These are phyloP conservation scores for Pythium dissotocum DNA, from an alignment of 352 stramenopile species.

Conservation along the genomic window DNA sequence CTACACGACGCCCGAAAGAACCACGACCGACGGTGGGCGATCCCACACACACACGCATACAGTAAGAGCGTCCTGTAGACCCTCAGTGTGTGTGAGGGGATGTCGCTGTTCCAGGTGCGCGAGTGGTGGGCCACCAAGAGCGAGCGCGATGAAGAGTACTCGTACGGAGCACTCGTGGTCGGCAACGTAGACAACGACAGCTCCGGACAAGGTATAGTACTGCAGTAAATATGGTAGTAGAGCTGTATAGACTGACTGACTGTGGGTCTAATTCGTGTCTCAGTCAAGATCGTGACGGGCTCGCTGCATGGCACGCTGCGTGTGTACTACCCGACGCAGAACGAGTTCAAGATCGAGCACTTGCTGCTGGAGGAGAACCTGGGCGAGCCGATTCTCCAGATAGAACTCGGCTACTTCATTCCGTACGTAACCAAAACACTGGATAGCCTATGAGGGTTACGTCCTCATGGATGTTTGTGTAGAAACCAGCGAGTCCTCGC, in stretches of 20 bases:
- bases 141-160: constrained; percentile 80
- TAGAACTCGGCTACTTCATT: constrained; percentile 84
- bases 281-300: constrained; percentile 89
- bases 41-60: background rate
- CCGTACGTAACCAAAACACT: constrained; percentile 44
- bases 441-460: background rate
- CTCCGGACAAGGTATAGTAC: constrained; percentile 40
- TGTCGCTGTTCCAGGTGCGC: constrained; percentile 91
- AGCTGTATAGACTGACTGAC: background rate
- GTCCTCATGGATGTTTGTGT: background rate
- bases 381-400: constrained; percentile 82
- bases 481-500: constrained; percentile 62
- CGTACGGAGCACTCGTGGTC: constrained; percentile 65
- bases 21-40: background rate
- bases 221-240: background rate
- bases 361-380: constrained; percentile 88
- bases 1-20: constrained; percentile 7
- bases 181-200: constrained; percentile 89
- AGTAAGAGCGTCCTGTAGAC: background rate
- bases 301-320: constrained; percentile 85
- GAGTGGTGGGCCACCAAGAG: constrained; percentile 87
- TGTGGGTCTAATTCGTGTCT: background rate
- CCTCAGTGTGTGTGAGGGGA: constrained; percentile 20
- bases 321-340: constrained; percentile 78
- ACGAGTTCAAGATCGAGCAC: constrained; percentile 88